Conservation (phyloP, 176 grass and related monocot species). For the Lolium perenne region DNA sequence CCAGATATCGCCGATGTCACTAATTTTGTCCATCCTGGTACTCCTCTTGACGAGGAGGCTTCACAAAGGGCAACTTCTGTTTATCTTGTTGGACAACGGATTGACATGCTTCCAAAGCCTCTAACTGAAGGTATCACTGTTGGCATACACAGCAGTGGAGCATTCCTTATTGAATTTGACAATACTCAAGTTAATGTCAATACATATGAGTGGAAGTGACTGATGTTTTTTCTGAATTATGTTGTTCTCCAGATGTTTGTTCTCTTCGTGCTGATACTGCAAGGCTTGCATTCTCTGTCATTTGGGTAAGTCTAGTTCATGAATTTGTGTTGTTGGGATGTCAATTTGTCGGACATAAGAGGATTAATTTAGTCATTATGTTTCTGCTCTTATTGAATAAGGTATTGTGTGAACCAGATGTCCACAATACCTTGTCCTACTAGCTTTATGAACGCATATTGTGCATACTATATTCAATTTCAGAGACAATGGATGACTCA, state of each 20-base stretch:
- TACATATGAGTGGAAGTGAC: slow-evolving; percentile 1
- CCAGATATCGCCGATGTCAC: slow-evolving; percentile 99
- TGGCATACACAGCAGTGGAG: slow-evolving; percentile 17
- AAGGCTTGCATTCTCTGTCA: slow-evolving; percentile 91
- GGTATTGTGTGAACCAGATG: background rate
- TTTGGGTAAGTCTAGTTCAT: slow-evolving; percentile 75
- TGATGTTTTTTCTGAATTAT: slow-evolving; percentile 27
- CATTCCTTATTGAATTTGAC: slow-evolving; percentile 33
- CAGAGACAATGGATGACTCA: background rate
- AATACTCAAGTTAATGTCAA: background rate
- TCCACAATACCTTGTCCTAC: background rate
- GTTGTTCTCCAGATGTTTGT: slow-evolving; percentile 82
- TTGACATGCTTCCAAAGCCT: slow-evolving; percentile 99
- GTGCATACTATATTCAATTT: slow-evolving; percentile 20
- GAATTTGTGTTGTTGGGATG: slow-evolving; percentile 24
- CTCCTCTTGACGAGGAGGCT: slow-evolving; percentile 94
- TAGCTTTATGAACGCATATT: slow-evolving; percentile 7
- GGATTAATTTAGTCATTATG: background rate
- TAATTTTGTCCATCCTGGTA: slow-evolving; percentile 92
- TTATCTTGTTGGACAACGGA: slow-evolving; percentile 98
- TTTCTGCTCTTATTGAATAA: background rate
- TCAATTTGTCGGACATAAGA: background rate
- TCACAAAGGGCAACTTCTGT: slow-evolving; percentile 90
- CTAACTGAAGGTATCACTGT: slow-evolving; percentile 83
- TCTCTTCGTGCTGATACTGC: slow-evolving; percentile 96